Base-by-base conservation (phyloP, 139 green algal species). In the Coelastrella sp. region DNA sequence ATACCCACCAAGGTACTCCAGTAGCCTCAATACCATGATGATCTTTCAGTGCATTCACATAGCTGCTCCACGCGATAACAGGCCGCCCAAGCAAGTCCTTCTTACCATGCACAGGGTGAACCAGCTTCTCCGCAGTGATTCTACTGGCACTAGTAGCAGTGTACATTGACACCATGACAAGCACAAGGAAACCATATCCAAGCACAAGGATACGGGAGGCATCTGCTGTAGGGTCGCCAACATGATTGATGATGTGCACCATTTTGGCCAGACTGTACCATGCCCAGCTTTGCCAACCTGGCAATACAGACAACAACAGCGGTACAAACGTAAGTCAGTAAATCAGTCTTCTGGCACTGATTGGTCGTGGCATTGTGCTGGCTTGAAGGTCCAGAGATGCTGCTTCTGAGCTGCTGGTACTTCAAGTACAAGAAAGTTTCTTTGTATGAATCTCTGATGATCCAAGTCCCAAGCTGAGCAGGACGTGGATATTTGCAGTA, bases 91-190 rank as follows among this genome's bases (percentile, higher is more conserved):
- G 23, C 19, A 86, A 34, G 34, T 86, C 80, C 11, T 35, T 19
- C 48, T 86, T 62, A 21, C 48, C 35, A 43, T 86, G 66, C 25
- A 86, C 38, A 9, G 77, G 27, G 21, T 57, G 37, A n/a, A 69
- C 67, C 64, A 78, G 50, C 35, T 60, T 60, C 25, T 34, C 48
- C 21, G 48, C 80, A 23, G 66, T 60, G 19, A 72, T 68, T 5
- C 64, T 38, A 25, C 62, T 77, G 15, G 79, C 79, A 43, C 63
- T 77, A 3, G 32, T 67, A 2, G 79, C 79, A 38, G 79, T 85
- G 41, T 85, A 85, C 75, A 82, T 82, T 2, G 75, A 82, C 23
- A 86, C 50, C 80, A 86, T 86, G 9, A 86, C 68, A 4, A 86
- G 50, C 48, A 86, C 80, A 27, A 86, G 34, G 35, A 86, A 86